phyloP scores from a whole-genome alignment of 306 rosid species.

The Ormosia semicastrata region DNA sequence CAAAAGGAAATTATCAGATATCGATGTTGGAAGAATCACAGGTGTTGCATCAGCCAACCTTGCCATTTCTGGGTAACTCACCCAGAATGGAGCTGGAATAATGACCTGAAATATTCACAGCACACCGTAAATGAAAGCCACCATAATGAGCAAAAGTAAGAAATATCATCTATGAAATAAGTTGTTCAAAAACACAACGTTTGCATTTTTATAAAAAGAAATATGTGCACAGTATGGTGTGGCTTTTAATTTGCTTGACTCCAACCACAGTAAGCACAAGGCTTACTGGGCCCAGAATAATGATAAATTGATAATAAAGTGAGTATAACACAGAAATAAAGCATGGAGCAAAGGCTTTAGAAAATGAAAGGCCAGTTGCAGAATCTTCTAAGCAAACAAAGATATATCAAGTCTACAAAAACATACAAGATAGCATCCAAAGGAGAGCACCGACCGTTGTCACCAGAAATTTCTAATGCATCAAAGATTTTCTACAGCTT shows the following conservation, averaged over 20 bases:
- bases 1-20: constrained; percentile 71
- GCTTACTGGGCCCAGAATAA: neutral
- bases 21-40: constrained; percentile 73
- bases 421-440: neutral
- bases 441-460: neutral
- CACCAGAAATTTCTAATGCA: neutral
- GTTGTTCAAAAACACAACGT: neutral
- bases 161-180: neutral
- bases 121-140: neutral
- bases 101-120: constrained; percentile 59
- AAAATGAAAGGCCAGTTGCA: neutral
- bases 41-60: constrained; percentile 94
- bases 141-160: neutral
- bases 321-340: neutral
- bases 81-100: constrained; percentile 95
- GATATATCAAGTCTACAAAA: neutral
- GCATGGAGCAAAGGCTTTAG: constrained; percentile 7
- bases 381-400: constrained; percentile 12
- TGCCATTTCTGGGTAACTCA: constrained; percentile 98
- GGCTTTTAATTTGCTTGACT: constrained; percentile 3
- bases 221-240: neutral
- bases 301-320: neutral
- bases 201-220: neutral
- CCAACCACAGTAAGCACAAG: neutral
- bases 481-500: neutral